Base-by-base conservation (phyloP, 1,284 basidiomycete species). In the Leccinum fallax region DNA sequence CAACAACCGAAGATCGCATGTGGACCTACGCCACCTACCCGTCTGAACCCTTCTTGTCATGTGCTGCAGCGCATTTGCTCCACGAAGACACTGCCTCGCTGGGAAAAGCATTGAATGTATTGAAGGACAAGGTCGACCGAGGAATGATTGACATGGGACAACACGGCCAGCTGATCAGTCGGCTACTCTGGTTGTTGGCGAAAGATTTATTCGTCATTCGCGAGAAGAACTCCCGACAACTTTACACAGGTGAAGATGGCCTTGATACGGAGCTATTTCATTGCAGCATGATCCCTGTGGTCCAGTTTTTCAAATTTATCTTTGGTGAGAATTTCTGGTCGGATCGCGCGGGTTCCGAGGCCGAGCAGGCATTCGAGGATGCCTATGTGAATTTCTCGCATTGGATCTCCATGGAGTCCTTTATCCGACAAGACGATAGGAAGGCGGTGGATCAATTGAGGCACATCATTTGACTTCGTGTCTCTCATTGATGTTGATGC, bases 71-170 rank as follows among this genome's bases (percentile, higher is more conserved):
- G 13, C 2, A 26, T 15, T 0, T 49, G 5, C 46, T 49, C 19
- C 21, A 49, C 5, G 0, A 3, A 11, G 5, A 24, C 7, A 4
- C 16, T 19, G 40, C 7, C 9, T 5, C 9, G 0, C 0, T 49
- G 7, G 46, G 21, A 15, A 8, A 5, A 8, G 13, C 21, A 4
- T 24, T 49, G 11, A 0, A 11, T 49, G 10, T 7, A 4, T 15
- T 49, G 24, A 21, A 49, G 24, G 10, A 4, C 19, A 49, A 49
- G 48, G 24, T 49, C 4, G 15, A 49, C 21, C 0, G 13, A 15
- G 48, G 48, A 24, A 49, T 49, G 48, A 15, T 49, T 49, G 48
- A 24, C 11, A 49, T 15, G 7, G 48, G 21, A 6, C 21, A 49
- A 26, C 13, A 3, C 4, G 21, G 48, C 5, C 11, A 49, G 13